A percentile compares a stretch with the other conserved stretches of the same genome.
Evolutionary conservation across 805 yeast species (phyloP).

Genomic region (Saturnispora galanensis): DNA sequence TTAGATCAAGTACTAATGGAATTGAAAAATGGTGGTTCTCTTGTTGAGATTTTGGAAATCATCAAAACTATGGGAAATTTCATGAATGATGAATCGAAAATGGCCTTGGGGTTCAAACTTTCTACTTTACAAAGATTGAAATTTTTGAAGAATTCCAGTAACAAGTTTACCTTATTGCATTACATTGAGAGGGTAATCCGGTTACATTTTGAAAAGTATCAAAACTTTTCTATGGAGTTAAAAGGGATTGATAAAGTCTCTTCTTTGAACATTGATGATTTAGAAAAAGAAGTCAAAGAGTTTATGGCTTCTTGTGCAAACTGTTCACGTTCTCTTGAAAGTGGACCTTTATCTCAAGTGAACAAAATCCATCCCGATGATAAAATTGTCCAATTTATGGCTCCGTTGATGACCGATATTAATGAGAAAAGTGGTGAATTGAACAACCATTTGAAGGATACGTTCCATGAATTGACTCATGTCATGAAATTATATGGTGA

Average conservation of each 20-base stretch:
- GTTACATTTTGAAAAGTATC: constrained; percentile 52
- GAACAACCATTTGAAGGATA: constrained; percentile 38
- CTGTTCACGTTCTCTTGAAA: constrained; percentile 43
- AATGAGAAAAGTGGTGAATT: constrained; percentile 39
- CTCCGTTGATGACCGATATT: constrained; percentile 27
- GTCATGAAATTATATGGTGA: constrained; percentile 69
- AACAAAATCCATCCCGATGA: constrained; percentile 60
- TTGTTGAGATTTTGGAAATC: constrained; percentile 51
- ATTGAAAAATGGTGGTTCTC: constrained; percentile 41
- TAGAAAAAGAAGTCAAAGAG: constrained; percentile 50
- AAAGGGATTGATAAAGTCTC: constrained; percentile 42
- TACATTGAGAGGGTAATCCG: constrained; percentile 65
- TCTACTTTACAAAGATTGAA: constrained; percentile 59
- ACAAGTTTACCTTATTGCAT: constrained; percentile 62
- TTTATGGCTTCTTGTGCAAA: constrained; percentile 40
- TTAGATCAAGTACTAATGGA: constrained; percentile 52
- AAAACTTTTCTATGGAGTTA: constrained; percentile 53
- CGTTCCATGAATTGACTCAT: constrained; percentile 44
- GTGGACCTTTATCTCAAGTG: constrained; percentile 57
- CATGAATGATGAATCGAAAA: constrained; percentile 64
- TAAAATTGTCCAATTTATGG: constrained; percentile 42
- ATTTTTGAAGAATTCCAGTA: constrained; percentile 62
- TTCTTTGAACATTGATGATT: constrained; percentile 52
- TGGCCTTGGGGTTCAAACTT: constrained; percentile 61
- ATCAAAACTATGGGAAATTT: constrained; percentile 68